Evolutionary conservation across 169 alveolate species (phyloP).

Genomic region (Plasmodium billcollinsi): DNA sequence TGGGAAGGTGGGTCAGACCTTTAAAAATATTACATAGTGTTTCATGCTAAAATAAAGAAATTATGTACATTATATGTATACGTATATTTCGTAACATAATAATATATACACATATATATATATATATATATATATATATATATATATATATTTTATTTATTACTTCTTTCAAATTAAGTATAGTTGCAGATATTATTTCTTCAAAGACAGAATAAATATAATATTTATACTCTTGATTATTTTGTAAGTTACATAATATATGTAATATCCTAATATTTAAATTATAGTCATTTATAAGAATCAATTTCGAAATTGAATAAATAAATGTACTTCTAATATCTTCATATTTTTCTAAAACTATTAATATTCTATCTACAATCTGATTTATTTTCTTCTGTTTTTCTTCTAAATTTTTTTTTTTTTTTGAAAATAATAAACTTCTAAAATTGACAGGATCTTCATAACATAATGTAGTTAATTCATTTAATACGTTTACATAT

Average conservation of each 20-base stretch:
- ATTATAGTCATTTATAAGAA: constrained; percentile 49
- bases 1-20: constrained; percentile 34
- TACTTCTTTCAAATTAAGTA: constrained; percentile 63
- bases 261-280: constrained; percentile 38
- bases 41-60: constrained; percentile 9
- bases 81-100: neutral
- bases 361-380: constrained; percentile 56
- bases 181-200: constrained; percentile 52
- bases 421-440: constrained; percentile 50
- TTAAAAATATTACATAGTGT: constrained; percentile 52
- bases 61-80: neutral
- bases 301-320: constrained; percentile 50
- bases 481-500: constrained; percentile 63
- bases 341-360: constrained; percentile 74
- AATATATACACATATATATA: neutral
- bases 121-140: neutral
- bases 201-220: constrained; percentile 47
- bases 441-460: constrained; percentile 62
- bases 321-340: constrained; percentile 68
- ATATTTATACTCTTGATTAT: constrained; percentile 57
- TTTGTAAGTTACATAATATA: constrained; percentile 31
- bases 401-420: constrained; percentile 1
- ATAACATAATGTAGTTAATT: constrained; percentile 73
- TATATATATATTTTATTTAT: neutral
- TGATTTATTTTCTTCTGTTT: constrained; percentile 23